A percentile compares a stretch with the other conserved stretches of the same genome.
Evolutionary conservation across 495 filamentous ascomycete genomes (phyloP).

Genomic region (Aspergillus ellipticus): DNA sequence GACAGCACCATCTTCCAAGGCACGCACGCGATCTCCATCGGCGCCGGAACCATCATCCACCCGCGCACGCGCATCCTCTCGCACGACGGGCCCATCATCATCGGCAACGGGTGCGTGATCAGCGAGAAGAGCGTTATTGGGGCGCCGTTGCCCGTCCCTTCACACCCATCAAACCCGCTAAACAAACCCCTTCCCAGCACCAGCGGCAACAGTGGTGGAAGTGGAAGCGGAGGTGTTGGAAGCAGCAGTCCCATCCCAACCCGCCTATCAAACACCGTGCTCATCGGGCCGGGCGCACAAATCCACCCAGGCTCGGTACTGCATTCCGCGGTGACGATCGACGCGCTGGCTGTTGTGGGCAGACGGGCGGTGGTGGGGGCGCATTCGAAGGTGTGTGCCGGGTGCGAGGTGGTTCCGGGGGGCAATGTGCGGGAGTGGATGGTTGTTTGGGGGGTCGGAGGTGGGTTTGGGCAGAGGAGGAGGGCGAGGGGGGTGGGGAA

Average conservation of each 20-base stretch:
- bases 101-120: constrained; percentile 72
- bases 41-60: constrained; percentile 72
- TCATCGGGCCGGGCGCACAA: constrained; percentile 29
- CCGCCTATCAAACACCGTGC: constrained; percentile 35
- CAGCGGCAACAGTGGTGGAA: too few relatives aligned
- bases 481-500: constrained; percentile 26
- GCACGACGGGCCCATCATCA: constrained; percentile 61
- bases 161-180: background rate
- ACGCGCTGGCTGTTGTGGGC: constrained; percentile 30
- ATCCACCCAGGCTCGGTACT: constrained; percentile 11
- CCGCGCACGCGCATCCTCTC: constrained; percentile 71
- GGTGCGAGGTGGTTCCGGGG: constrained; percentile 29
- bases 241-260: constrained; percentile 11
- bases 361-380: constrained; percentile 32
- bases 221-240: too few relatives aligned
- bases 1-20: constrained; percentile 73
- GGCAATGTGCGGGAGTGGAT: constrained; percentile 35
- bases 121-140: constrained; percentile 68
- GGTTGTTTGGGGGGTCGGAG: constrained; percentile 42
- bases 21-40: constrained; percentile 66
- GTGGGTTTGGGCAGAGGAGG: constrained; percentile 29
- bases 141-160: constrained; percentile 18
- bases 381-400: constrained; percentile 40
- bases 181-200: too few relatives aligned
- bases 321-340: constrained; percentile 16